Base-by-base conservation (phyloP, 345 rosid genomes). In the Cardamine chenopodiifolia region DNA sequence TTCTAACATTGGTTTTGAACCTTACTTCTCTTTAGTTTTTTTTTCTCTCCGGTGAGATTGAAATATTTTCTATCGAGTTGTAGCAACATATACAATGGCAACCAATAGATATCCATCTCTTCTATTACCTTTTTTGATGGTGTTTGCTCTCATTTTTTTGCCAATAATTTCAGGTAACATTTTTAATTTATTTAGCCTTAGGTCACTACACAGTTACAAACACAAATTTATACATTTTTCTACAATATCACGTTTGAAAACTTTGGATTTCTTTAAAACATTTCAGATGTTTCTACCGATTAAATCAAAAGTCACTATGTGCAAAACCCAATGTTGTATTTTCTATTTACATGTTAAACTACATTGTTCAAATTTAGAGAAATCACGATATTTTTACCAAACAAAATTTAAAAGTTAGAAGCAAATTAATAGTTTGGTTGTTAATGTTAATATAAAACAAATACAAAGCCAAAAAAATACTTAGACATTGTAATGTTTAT, bases 101-200 rank as follows among this genome's bases (percentile, higher is more conserved):
- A 65, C 37, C 6, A n/a, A 11, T 6, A 55, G 17, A 3, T 31
- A 31, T 44, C 17, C 28, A 17, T 31, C 65, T 64, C 5, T 54
- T 73, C 3, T 29, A 6, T 55, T 73, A 32, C 4, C 15, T 40
- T 54, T 4, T 4, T 22, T 64, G 28, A 12, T 73, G 9, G 18
- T 64, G 4, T 31, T 18, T 64, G 35, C 15, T 22, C 19, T 45
- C 12, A 7, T 65, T 12, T 5, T 73, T 25, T 1, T 55, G n/a
- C 65, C 77, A 4, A 45, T 23, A 3, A 73, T 64, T 64, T 64
- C 65, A 53, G 71, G 71, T 73, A 40, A 63, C 14, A 18, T n/a
- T 4, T 1, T 62, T 62, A 50, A 8, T 50, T 12, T 71, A n/a
- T 35, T 10, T 35, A 35, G 13, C 13, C 13, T 35, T 35, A 10